Evolutionary conservation across 805 yeast species (phyloP).

Genomic region (Priceomyces melissophilus): DNA sequence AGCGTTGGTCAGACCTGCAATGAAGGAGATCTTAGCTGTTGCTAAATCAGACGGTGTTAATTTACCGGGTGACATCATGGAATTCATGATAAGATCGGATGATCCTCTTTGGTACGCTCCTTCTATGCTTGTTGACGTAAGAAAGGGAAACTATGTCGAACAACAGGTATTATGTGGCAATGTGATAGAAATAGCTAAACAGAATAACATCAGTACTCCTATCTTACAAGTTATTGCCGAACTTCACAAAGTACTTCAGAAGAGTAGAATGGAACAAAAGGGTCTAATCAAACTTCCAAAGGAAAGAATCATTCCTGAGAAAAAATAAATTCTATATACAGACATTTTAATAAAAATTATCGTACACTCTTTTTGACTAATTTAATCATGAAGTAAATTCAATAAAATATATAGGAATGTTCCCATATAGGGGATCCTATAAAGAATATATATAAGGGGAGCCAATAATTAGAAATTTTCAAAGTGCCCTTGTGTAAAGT

Average conservation of each 20-base stretch:
- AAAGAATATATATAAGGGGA: no score
- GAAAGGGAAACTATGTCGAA: slow-evolving; percentile 20
- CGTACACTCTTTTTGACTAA: no score
- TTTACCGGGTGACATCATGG: slow-evolving; percentile 14
- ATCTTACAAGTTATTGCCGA: slow-evolving; percentile 14
- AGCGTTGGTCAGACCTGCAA: slow-evolving; percentile 14
- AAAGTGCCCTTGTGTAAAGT: no score
- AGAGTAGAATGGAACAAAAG: slow-evolving; percentile 15
- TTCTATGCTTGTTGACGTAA: slow-evolving; percentile 23
- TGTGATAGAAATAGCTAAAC: slow-evolving; percentile 16
- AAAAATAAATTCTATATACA: not conserved
- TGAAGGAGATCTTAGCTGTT: slow-evolving; percentile 19
- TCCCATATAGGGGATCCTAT: no score
- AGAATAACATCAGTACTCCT: slow-evolving; percentile 16
- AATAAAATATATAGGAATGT: no score
- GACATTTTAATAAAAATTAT: no score
- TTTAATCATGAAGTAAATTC: no score
- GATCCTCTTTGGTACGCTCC: slow-evolving; percentile 20
- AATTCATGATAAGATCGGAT: slow-evolving; percentile 17
- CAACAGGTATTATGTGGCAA: slow-evolving; percentile 21
- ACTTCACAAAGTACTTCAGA: slow-evolving; percentile 17
- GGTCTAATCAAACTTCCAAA: slow-evolving; percentile 17
- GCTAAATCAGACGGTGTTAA: slow-evolving; percentile 22
- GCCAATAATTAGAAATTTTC: no score
- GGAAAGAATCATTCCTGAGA: slow-evolving; percentile 13